Conservation (phyloP, 108 stramenopile species). For the Nitzschia sp. region DNA sequence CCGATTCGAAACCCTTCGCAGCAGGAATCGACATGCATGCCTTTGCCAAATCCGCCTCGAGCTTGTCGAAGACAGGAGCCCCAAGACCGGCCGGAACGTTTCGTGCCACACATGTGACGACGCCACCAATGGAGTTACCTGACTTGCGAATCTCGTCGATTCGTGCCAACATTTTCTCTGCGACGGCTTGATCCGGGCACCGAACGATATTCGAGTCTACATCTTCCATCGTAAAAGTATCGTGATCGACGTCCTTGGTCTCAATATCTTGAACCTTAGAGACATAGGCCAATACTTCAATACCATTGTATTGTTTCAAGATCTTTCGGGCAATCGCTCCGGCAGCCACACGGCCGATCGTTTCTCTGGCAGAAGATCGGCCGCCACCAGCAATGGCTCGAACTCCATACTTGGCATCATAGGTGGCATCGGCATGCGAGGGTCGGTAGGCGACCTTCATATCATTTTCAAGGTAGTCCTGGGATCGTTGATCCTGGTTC, state of each 20-base stretch:
- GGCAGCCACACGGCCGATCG: slow-evolving; percentile 98
- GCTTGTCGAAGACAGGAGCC: slow-evolving; percentile 97
- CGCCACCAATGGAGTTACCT: slow-evolving; percentile 98
- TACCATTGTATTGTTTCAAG: slow-evolving; percentile 81
- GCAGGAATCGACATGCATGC: slow-evolving; percentile 99
- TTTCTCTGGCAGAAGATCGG: slow-evolving; percentile 94
- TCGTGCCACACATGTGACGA: slow-evolving; percentile 91
- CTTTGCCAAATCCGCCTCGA: slow-evolving; percentile 99
- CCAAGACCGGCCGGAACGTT: slow-evolving; percentile 97
- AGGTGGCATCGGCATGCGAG: slow-evolving; percentile 97
- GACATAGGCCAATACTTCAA: slow-evolving; percentile 95
- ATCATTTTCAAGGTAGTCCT: slow-evolving; percentile 96
- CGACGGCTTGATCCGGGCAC: slow-evolving; percentile 86
- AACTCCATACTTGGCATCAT: slow-evolving; percentile 99
- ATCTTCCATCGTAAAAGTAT: slow-evolving; percentile 91
- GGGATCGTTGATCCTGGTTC: slow-evolving; percentile 90
- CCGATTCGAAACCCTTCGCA: slow-evolving; percentile 99
- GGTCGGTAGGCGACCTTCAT: slow-evolving; percentile 97
- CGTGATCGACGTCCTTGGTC: slow-evolving; percentile 75
- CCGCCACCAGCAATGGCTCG: slow-evolving; percentile 98
- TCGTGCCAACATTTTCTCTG: slow-evolving; percentile 89
- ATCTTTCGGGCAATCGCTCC: slow-evolving; percentile 97
- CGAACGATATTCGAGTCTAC: slow-evolving; percentile 97
- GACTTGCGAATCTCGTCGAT: slow-evolving; percentile 94
- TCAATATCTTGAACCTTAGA: slow-evolving; percentile 89